A percentile compares a stretch with the other conserved stretches of the same genome.
Evolutionary conservation across 192 early-diverging fungal genomes (phyloP).

Genomic region (Umbelopsis isabellina): DNA sequence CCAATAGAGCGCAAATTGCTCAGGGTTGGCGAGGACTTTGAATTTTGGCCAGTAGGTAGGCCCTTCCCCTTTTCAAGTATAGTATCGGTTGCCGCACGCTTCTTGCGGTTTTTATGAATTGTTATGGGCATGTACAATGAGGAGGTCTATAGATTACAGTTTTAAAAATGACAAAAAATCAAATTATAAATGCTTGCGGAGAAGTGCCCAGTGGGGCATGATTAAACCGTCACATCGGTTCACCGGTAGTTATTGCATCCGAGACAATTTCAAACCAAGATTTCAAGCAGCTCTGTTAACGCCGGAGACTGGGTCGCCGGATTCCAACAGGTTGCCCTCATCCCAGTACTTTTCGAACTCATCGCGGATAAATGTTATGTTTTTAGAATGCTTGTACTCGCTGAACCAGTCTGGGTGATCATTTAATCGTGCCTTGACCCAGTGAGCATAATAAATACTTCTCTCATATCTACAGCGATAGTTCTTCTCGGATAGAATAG

Average conservation of each 20-base stretch:
- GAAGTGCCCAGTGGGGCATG: background rate
- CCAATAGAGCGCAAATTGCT: background rate
- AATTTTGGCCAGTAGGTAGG: background rate
- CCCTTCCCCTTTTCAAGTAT: background rate
- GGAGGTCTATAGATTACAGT: slow-evolving; percentile 13
- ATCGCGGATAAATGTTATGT: slow-evolving; percentile 82
- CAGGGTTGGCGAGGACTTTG: slow-evolving; percentile 8
- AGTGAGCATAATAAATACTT: slow-evolving; percentile 74
- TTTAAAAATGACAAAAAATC: background rate
- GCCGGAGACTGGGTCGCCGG: background rate
- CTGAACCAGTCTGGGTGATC: slow-evolving; percentile 68
- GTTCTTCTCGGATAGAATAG: slow-evolving; percentile 48
- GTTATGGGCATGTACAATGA: slow-evolving; percentile 19
- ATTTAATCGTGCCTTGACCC: slow-evolving; percentile 66
- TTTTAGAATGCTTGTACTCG: slow-evolving; percentile 68
- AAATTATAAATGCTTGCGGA: slow-evolving; percentile 8
- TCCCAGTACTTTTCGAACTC: slow-evolving; percentile 71
- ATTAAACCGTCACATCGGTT: slow-evolving; percentile 3
- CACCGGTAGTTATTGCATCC: background rate
- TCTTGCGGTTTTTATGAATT: slow-evolving; percentile 9
- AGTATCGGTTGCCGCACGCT: background rate
- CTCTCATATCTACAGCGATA: slow-evolving; percentile 56
- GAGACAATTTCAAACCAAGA: background rate
- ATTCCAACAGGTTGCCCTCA: slow-evolving; percentile 10
- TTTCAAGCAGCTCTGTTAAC: background rate